A percentile compares a stretch with the other conserved stretches of the same genome.
These are phyloP conservation scores for Penicillium fuscoglaucum DNA, from an alignment of 2,329 filamentous ascomycete species.

Conservation along the genomic window DNA sequence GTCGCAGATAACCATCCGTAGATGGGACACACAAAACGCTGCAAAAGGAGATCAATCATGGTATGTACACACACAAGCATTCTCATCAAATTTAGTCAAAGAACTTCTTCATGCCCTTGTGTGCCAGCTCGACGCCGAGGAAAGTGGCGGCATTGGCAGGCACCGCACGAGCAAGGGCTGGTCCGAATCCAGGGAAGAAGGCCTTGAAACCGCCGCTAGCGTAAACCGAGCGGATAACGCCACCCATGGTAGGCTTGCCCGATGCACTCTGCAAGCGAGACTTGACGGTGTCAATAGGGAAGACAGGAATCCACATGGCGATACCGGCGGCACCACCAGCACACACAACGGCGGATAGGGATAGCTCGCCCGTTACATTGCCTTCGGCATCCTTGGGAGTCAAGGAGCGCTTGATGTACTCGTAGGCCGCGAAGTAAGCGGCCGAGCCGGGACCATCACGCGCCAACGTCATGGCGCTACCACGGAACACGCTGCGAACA, in stretches of 20 bases:
- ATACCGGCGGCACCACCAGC: constrained; percentile 90
- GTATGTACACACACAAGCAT: constrained; percentile 10
- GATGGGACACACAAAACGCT: constrained; percentile 21
- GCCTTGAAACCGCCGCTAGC: constrained; percentile 78
- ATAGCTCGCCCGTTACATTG: constrained; percentile 73
- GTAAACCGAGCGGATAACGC: constrained; percentile 81
- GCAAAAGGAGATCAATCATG: constrained; percentile 8
- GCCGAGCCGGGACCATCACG: constrained; percentile 90
- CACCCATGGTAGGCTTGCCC: constrained; percentile 75
- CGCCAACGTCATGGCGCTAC: constrained; percentile 84
- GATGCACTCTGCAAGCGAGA: constrained; percentile 87
- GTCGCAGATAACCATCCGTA: constrained; percentile 16
- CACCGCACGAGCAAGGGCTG: constrained; percentile 86
- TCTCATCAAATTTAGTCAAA: constrained; percentile 34
- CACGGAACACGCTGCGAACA: constrained; percentile 87
- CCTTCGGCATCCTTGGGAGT: constrained; percentile 79
- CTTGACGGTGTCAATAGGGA: constrained; percentile 97
- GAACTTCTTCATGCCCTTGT: constrained; percentile 52
- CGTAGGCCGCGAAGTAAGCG: constrained; percentile 96
- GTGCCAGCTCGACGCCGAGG: constrained; percentile 52
- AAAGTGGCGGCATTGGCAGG: constrained; percentile 97
- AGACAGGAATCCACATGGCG: constrained; percentile 99
- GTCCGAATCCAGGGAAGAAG: constrained; percentile 96
- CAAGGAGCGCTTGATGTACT: constrained; percentile 84
- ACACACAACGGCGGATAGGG: constrained; percentile 75